Evolutionary conservation across 768 basidiomycete genomes (phyloP), one percentile per base, ranked within the genome.

Genomic region (Phylloporus sp.): DNA sequence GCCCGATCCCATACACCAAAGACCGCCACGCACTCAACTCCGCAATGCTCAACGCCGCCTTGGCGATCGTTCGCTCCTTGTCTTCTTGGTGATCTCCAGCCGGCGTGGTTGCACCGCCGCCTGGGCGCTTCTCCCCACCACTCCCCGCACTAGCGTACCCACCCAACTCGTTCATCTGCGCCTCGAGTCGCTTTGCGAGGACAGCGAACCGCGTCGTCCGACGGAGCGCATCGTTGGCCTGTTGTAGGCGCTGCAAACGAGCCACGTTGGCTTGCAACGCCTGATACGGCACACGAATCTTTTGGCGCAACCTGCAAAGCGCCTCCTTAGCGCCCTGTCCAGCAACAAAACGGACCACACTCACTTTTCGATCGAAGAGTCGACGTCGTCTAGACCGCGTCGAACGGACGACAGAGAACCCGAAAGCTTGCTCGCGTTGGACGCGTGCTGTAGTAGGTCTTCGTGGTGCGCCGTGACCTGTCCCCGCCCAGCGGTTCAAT

Each of bases 41-140:
- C 1, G 94, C 90, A 9, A 98, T 82, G 31, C 82, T 93, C 57
- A 97, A 70, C n/a, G 94, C 95, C 3, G 95, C 94, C 66, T 94
- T 94, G 3, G 92, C 86, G 57, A 97, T 82, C 14, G 80, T 80
- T 9, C 95, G 76, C 59, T 96, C 94, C 63, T 82, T 84, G 54
- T 90, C 87, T 23, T 90, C 86, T 57, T 86, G 85, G 27, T 71
- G 62, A 23, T 78, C 80, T 46, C 35, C 52, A 4, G 21, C 41
- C 6, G 32, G 10, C 20, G 48, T 42, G 10, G 29, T 46, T 28
- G 46, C 34, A 36, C 37, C 21, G 9, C 13, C 9, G 15, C 35
- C 23, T 14, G 18, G 6, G 6, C 22, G 29, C 21, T 33, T 44
- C 22, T 37, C 48, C 18, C 31, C 45, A 6, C 15, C 17, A n/a